Conservation (phyloP, 441 rosid species). For the Iberis amara region DNA sequence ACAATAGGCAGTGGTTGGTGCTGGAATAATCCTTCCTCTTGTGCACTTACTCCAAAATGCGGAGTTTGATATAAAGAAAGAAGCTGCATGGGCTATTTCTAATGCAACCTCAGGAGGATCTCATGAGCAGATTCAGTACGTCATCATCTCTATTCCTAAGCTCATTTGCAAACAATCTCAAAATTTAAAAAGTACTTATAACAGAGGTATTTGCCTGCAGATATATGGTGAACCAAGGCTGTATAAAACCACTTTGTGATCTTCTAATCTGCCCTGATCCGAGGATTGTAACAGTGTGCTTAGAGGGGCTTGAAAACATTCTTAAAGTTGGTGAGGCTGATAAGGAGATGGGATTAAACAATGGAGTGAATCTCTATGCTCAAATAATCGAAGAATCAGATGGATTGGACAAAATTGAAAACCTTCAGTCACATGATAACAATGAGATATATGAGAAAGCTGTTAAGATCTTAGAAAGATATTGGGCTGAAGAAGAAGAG, state of each 20-base stretch:
- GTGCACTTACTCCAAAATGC: slow-evolving; percentile 59
- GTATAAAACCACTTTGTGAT: slow-evolving; percentile 63
- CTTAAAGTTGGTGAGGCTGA: slow-evolving; percentile 62
- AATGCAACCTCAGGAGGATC: slow-evolving; percentile 43
- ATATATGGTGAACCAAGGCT: slow-evolving; percentile 50
- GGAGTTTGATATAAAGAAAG: too few species aligned
- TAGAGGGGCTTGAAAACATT: slow-evolving; percentile 65
- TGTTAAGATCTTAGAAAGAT: slow-evolving; percentile 53
- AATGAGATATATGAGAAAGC: slow-evolving; percentile 60
- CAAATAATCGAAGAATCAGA: slow-evolving; percentile 53
- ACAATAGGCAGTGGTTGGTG: slow-evolving; percentile 50
- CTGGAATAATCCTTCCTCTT: slow-evolving; percentile 50
- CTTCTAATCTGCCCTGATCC: slow-evolving; percentile 59
- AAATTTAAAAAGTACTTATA: neutral
- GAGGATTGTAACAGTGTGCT: slow-evolving; percentile 55
- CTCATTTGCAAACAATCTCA: slow-evolving; percentile 2
- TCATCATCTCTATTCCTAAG: too few species aligned
- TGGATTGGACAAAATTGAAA: slow-evolving; percentile 52
- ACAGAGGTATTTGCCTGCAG: slow-evolving; percentile 33
- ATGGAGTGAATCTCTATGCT: slow-evolving; percentile 44
- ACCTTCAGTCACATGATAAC: slow-evolving; percentile 52
- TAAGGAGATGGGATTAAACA: slow-evolving; percentile 44
- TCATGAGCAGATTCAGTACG: slow-evolving; percentile 61
- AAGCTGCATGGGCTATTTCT: too few species aligned
- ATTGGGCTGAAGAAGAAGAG: slow-evolving; percentile 55